phyloP scores from a whole-genome alignment of 148 eudicot genomes.

The Camellia lanceoleosa region DNA sequence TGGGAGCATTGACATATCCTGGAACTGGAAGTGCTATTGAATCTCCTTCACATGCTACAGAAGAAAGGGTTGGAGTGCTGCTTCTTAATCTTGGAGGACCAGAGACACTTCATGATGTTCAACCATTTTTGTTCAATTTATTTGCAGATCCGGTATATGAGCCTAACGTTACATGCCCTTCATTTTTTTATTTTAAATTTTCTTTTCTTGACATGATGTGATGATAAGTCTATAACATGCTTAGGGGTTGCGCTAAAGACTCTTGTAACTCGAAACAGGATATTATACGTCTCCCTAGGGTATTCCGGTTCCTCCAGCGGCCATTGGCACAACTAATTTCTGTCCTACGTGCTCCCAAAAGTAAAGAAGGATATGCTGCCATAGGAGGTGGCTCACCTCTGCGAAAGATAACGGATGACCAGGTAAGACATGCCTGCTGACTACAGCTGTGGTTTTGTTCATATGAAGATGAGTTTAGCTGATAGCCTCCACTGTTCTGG shows the following conservation, averaged over 20 bases:
- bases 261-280: constrained; percentile 51
- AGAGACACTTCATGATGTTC: constrained; percentile 84
- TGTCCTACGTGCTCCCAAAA: constrained; percentile 75
- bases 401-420: constrained; percentile 87
- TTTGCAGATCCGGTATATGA: constrained; percentile 94
- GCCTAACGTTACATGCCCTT: not conserved
- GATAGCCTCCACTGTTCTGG: not conserved
- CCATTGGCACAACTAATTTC: constrained; percentile 88
- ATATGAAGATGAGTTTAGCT: not conserved
- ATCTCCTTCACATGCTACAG: constrained; percentile 47
- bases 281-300: constrained; percentile 83
- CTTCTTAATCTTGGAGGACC: constrained; percentile 96
- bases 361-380: constrained; percentile 93
- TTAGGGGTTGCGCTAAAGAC: not conserved
- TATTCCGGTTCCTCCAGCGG: constrained; percentile 76
- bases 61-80: constrained; percentile 86
- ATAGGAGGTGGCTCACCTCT: constrained; percentile 97
- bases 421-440: constrained; percentile 36
- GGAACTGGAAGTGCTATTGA: constrained; percentile 35
- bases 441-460: not conserved
- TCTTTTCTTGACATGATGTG: not conserved
- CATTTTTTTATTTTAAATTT: not conserved
- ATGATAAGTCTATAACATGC: not conserved
- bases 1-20: constrained; percentile 39
- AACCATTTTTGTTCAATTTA: constrained; percentile 81